A percentile compares a stretch with the other conserved stretches of the same genome.
phyloP scores from a whole-genome alignment of 805 yeast genomes.

The Diddensiella santjacobensis region DNA sequence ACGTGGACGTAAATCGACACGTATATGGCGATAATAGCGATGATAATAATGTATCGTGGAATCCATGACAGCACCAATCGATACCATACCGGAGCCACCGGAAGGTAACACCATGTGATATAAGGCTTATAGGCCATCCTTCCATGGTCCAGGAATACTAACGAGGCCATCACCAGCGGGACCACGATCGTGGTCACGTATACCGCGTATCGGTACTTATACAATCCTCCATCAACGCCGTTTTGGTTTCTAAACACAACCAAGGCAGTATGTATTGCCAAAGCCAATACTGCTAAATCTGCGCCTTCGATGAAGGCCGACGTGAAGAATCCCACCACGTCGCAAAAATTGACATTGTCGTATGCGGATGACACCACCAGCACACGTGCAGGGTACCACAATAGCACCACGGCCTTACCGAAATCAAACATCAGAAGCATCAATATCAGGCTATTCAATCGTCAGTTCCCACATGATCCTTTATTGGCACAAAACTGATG shows the following conservation, averaged over 20 bases:
- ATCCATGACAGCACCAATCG: constrained; percentile 74
- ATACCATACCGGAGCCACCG: constrained; percentile 70
- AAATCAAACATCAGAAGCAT: constrained; percentile 70
- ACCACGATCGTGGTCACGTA: constrained; percentile 55
- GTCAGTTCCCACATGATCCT: not conserved
- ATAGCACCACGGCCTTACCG: constrained; percentile 62
- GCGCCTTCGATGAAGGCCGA: constrained; percentile 80
- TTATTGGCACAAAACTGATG: constrained; percentile 40
- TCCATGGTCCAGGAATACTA: constrained; percentile 57
- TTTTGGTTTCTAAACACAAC: constrained; percentile 54
- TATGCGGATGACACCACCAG: constrained; percentile 42
- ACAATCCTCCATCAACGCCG: constrained; percentile 72
- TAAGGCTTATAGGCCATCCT: constrained; percentile 53
- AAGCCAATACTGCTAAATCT: constrained; percentile 74
- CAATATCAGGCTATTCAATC: constrained; percentile 43
- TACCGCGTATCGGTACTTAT: constrained; percentile 51
- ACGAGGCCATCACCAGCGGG: constrained; percentile 65
- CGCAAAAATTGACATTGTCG: constrained; percentile 49
- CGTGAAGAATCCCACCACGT: constrained; percentile 75
- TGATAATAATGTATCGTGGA: constrained; percentile 66
- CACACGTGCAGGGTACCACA: constrained; percentile 65
- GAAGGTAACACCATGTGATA: constrained; percentile 73
- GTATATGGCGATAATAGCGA: constrained; percentile 62
- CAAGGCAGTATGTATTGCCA: constrained; percentile 78
- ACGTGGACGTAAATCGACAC: constrained; percentile 70